Conservation (phyloP, 352 stramenopile genomes). For the Phytopythium oedochilum region DNA sequence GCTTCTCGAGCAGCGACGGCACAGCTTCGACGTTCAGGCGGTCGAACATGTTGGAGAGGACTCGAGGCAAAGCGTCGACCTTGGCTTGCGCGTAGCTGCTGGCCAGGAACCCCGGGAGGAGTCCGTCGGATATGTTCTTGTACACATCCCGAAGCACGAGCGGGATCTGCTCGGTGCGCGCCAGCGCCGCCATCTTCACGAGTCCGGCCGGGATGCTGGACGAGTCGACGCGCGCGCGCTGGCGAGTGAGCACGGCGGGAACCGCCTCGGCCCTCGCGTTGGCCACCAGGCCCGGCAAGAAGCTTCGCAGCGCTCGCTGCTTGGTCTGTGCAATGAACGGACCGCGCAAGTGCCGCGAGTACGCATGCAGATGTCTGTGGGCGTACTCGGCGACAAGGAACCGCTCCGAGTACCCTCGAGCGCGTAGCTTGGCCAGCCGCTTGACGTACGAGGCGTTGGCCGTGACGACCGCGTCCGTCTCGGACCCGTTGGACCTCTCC, state of each 20-base stretch:
- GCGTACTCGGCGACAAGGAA: slow-evolving; percentile 59
- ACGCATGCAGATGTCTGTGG: slow-evolving; percentile 38
- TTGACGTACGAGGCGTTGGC: slow-evolving; percentile 61
- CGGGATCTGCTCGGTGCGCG: slow-evolving; percentile 53
- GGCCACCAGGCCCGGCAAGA: slow-evolving; percentile 31
- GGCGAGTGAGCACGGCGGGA: slow-evolving; percentile 26
- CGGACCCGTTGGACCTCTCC: slow-evolving; percentile 57
- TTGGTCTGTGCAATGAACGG: slow-evolving; percentile 63
- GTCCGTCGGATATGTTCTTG: slow-evolving; percentile 53
- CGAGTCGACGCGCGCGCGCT: slow-evolving; percentile 37
- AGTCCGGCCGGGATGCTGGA: slow-evolving; percentile 40
- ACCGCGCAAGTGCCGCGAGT: slow-evolving; percentile 29
- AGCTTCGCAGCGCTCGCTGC: slow-evolving; percentile 37
- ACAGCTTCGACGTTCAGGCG: slow-evolving; percentile 50
- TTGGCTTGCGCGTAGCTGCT: slow-evolving; percentile 18
- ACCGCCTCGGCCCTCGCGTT: slow-evolving; percentile 32
- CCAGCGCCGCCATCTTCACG: slow-evolving; percentile 40
- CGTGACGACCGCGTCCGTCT: slow-evolving; percentile 45
- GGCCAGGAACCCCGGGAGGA: slow-evolving; percentile 21
- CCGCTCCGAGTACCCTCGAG: slow-evolving; percentile 42
- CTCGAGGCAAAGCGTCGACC: slow-evolving; percentile 43
- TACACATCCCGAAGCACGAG: slow-evolving; percentile 54
- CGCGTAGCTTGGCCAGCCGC: slow-evolving; percentile 37
- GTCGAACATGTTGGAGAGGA: slow-evolving; percentile 42
- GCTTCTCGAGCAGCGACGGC: slow-evolving; percentile 34